These are phyloP conservation scores for Penicillium frequentans DNA, from an alignment of 2,329 filamentous ascomycete species.

Conservation along the genomic window DNA sequence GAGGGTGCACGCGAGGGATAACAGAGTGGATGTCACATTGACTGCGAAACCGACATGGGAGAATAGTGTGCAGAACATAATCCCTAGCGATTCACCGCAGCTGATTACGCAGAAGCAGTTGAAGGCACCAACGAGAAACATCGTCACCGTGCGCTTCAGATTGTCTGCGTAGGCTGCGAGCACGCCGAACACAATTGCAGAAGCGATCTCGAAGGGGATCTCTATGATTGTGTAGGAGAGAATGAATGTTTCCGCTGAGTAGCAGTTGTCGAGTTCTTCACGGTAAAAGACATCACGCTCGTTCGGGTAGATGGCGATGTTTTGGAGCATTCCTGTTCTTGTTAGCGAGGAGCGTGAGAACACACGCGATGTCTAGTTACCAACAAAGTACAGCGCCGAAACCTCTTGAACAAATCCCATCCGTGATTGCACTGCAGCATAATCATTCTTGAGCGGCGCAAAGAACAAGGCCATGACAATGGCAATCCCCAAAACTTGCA, in stretches of 20 bases:
- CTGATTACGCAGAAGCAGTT: slow-evolving; percentile 71
- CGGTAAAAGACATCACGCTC: slow-evolving; percentile 76
- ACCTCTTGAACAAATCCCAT: slow-evolving; percentile 74
- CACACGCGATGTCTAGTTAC: slow-evolving; percentile 16
- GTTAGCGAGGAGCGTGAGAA: not conserved
- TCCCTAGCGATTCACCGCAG: slow-evolving; percentile 73
- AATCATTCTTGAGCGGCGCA: slow-evolving; percentile 68
- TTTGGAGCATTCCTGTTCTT: slow-evolving; percentile 69
- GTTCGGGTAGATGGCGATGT: slow-evolving; percentile 70
- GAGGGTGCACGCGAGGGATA: slow-evolving; percentile 71
- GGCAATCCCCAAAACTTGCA: slow-evolving; percentile 65
- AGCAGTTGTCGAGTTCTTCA: slow-evolving; percentile 72
- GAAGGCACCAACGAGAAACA: slow-evolving; percentile 68
- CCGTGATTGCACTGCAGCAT: slow-evolving; percentile 69
- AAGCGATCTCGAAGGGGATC: slow-evolving; percentile 68
- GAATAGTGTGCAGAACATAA: slow-evolving; percentile 78
- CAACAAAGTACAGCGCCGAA: slow-evolving; percentile 52
- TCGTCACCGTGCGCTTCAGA: slow-evolving; percentile 60
- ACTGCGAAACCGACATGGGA: slow-evolving; percentile 73
- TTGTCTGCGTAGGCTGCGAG: slow-evolving; percentile 65
- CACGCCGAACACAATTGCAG: slow-evolving; percentile 65
- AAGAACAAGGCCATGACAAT: slow-evolving; percentile 69
- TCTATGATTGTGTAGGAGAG: slow-evolving; percentile 69
- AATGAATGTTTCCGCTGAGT: slow-evolving; percentile 70
- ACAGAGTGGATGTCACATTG: slow-evolving; percentile 68